phyloP scores from a whole-genome alignment of 257 asterid genomes.

The Anisodus acutangulus region DNA sequence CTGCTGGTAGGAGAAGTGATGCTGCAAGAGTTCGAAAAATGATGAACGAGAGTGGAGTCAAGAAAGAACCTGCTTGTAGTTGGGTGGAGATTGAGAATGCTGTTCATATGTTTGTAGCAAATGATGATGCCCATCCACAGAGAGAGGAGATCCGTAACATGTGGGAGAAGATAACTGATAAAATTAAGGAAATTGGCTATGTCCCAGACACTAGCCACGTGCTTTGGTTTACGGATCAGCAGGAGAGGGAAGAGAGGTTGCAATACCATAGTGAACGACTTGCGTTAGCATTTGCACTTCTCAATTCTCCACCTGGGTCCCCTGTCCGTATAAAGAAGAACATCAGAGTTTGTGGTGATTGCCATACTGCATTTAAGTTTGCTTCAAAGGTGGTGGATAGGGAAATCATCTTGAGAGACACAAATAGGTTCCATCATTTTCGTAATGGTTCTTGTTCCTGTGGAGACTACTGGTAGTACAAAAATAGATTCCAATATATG shows the following conservation, averaged over 20 bases:
- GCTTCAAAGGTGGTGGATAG: slow-evolving; percentile 62
- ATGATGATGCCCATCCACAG: slow-evolving; percentile 72
- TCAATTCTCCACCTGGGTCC: slow-evolving; percentile 54
- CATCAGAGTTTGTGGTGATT: slow-evolving; percentile 86
- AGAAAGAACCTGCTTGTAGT: slow-evolving; percentile 90
- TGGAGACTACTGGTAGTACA: slow-evolving; percentile 75
- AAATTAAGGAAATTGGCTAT: slow-evolving; percentile 64
- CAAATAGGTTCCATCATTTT: slow-evolving; percentile 80
- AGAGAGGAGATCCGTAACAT: slow-evolving; percentile 52
- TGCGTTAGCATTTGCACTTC: slow-evolving; percentile 78
- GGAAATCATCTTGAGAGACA: slow-evolving; percentile 78
- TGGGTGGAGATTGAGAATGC: slow-evolving; percentile 82
- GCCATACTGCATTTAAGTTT: slow-evolving; percentile 71
- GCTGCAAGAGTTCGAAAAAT: slow-evolving; percentile 78
- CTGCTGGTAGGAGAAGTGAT: slow-evolving; percentile 65
- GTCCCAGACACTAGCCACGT: slow-evolving; percentile 78
- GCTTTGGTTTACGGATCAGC: slow-evolving; percentile 65
- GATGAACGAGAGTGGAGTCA: slow-evolving; percentile 78
- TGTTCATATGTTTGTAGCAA: slow-evolving; percentile 74
- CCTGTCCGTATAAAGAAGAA: slow-evolving; percentile 76
- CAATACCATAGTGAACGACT: slow-evolving; percentile 80
- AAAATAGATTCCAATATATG: not conserved
- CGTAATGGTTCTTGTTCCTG: slow-evolving; percentile 74
- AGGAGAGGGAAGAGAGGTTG: slow-evolving; percentile 71
- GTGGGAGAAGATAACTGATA: slow-evolving; percentile 68